phyloP scores from a whole-genome alignment of 768 basidiomycete species.

The Leucocoprinus birnbaumii region DNA sequence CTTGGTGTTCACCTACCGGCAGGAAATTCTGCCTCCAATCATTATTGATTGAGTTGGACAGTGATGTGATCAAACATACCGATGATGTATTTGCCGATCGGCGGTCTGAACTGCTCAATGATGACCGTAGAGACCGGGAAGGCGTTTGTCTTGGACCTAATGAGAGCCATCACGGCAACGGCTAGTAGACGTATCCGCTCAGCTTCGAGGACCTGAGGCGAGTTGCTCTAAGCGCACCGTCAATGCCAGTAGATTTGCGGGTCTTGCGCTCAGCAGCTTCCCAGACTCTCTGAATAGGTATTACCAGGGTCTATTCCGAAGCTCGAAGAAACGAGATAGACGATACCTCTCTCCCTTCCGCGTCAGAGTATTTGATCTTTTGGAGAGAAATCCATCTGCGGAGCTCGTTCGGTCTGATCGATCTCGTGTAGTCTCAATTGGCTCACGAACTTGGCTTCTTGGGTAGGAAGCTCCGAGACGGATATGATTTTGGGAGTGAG shows the following conservation, averaged over 20 bases:
- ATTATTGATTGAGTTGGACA: too few species aligned
- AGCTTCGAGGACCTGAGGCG: neutral
- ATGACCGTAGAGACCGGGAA: constrained; percentile 80
- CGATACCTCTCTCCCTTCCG: constrained; percentile 66
- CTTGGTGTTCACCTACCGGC: constrained; percentile 24
- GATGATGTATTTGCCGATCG: constrained; percentile 72
- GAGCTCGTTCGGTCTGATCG: neutral
- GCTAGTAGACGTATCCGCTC: constrained; percentile 36
- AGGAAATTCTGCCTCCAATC: constrained; percentile 31
- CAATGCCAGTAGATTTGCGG: constrained; percentile 71
- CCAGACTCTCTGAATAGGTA: constrained; percentile 65
- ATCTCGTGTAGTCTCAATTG: neutral
- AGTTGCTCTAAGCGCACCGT: constrained; percentile 47
- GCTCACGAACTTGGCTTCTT: constrained; percentile 51
- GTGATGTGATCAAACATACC: constrained; percentile 35
- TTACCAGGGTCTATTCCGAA: neutral
- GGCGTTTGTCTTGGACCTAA: constrained; percentile 69
- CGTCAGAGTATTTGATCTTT: constrained; percentile 78
- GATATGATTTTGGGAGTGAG: constrained; percentile 48
- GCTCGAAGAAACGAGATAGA: neutral
- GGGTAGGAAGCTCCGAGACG: constrained; percentile 43
- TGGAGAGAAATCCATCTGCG: constrained; percentile 82
- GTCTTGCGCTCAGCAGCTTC: constrained; percentile 87
- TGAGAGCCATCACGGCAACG: constrained; percentile 80
- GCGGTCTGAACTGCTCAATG: constrained; percentile 91